Base-by-base conservation (phyloP, 2,329 filamentous ascomycete species). In the Pseudonectria buxi region DNA sequence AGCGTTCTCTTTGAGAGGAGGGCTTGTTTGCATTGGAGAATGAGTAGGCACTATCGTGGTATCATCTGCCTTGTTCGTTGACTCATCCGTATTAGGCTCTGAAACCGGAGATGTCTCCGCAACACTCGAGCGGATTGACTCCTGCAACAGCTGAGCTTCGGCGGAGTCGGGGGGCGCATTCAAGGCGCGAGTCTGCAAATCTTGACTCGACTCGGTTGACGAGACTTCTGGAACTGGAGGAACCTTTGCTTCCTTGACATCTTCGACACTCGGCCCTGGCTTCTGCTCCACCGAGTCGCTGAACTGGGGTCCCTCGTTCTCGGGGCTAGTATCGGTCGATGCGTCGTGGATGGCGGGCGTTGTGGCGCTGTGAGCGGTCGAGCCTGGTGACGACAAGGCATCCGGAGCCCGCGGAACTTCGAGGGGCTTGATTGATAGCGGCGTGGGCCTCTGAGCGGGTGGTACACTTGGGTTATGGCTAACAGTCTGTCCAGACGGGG, bases 261-360 rank as follows among this genome's bases (percentile, higher is more conserved):
- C 32, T 26, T 36, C 33, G 6, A 35, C 29, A n/a, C 15, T 26
- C 16, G 44, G 55, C 10, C 52, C 57, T 24, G 64, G 63, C 49
- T 68, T 68, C 40, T 70, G 64, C 14, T 71, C 67, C 14, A 37
- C 44, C n/a, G 62, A 61, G 24, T 78, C 69, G 12, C 67, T 57
- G 46, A 74, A 76, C 28, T 74, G 71, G 31, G 74, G 67, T 13
- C 68, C 71, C 32, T 87, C 82, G 36, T 82, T 75, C 36, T 83
- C 83, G 2, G 83, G 80, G 48, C 83, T 88, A 2, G 84, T 88
- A 46, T 83, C 80, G 1, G 83, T 77, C 2, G 84, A 88, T 6
- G 71, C 73, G 43, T 82, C 75, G 40, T 80, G 74, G 26, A 80
- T 71, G 25, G 72, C 74, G 2, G 86, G 83, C 1, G 86, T 92